Conservation (phyloP, 139 green algal genomes). For the Micractinium sp. region DNA sequence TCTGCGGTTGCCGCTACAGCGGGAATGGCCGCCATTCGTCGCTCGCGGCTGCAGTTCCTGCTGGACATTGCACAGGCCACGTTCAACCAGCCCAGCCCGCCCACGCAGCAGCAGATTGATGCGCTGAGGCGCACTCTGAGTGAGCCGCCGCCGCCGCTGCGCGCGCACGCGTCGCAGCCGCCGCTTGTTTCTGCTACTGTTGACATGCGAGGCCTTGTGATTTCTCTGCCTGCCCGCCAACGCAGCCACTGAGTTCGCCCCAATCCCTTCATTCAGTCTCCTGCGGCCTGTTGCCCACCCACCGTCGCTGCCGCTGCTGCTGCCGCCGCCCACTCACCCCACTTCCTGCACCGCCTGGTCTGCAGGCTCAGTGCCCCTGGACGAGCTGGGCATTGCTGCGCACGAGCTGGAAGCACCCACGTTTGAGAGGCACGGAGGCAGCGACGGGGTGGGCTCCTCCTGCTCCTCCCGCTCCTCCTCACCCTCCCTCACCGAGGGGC, state of each 20-base stretch:
- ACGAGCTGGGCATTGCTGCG: constrained; percentile 38
- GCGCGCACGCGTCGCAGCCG: neutral
- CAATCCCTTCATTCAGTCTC: too few relatives aligned
- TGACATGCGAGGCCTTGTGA: neutral
- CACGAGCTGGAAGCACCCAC: neutral
- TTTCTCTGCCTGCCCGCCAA: neutral
- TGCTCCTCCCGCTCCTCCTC: constrained; percentile 7
- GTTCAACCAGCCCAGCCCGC: constrained; percentile 1
- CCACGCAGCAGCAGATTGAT: constrained; percentile 10
- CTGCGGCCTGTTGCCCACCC: too few relatives aligned
- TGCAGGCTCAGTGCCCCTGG: constrained; percentile 34
- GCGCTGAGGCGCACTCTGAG: constrained; percentile 29
- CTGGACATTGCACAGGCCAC: constrained; percentile 32
- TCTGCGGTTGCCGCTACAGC: too few relatives aligned
- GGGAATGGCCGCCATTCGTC: neutral
- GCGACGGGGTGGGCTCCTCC: neutral
- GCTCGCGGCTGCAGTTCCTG: constrained; percentile 28
- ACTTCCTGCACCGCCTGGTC: too few relatives aligned
- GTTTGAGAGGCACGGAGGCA: too few relatives aligned
- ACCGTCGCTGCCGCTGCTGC: neutral
- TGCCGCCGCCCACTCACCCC: neutral
- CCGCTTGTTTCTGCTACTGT: neutral
- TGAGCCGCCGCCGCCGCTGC: constrained; percentile 10
- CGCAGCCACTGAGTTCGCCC: neutral
- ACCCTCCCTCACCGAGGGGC: neutral